phyloP scores from a whole-genome alignment of 345 rosid species.

The Eucalyptus lansdowneana region DNA sequence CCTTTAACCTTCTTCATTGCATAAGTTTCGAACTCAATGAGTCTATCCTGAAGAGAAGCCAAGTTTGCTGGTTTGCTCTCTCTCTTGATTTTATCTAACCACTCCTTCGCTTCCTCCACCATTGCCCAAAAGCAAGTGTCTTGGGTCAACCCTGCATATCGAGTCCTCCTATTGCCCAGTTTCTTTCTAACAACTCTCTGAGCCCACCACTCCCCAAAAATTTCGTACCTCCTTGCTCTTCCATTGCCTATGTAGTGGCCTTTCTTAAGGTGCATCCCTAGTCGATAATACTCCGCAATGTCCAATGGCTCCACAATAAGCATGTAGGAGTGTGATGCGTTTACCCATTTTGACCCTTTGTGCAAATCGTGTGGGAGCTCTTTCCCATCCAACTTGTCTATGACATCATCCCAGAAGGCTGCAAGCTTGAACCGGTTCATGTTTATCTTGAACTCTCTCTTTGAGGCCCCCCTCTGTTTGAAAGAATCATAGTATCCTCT shows the following conservation, averaged over 20 bases:
- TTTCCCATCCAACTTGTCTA: neutral
- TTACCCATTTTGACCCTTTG: neutral
- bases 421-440: neutral
- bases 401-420: neutral
- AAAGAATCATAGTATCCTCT: neutral
- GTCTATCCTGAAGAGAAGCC: neutral
- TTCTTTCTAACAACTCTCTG: neutral
- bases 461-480: neutral
- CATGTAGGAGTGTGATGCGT: neutral
- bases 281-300: neutral
- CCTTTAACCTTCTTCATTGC: neutral
- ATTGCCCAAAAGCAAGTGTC: neutral
- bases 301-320: neutral
- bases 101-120: neutral
- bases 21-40: neutral
- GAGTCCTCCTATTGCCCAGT: neutral
- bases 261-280: neutral
- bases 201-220: neutral
- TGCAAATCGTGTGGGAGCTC: neutral
- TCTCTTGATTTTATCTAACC: neutral
- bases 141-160: neutral
- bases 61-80: neutral
- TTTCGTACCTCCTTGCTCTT: neutral
- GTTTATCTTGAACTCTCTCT: neutral
- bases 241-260: neutral